Evolutionary conservation across 1,139 yeast genomes (phyloP).

Genomic region (Zygosaccharomyces pseudobailii): DNA sequence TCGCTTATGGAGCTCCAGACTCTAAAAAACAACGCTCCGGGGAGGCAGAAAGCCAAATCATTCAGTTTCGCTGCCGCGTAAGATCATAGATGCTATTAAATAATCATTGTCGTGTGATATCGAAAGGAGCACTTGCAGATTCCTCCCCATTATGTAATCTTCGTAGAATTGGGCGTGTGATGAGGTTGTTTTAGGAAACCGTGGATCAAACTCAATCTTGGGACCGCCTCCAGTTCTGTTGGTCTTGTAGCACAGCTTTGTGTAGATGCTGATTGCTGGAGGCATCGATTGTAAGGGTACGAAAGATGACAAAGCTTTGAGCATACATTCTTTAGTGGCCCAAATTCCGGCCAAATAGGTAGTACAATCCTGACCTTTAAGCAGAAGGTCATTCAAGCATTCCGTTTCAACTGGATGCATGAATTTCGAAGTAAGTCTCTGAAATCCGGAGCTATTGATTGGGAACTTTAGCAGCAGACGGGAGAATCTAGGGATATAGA

Average conservation of each 20-base stretch:
- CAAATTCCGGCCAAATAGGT: slow-evolving; percentile 31
- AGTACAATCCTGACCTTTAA: background rate
- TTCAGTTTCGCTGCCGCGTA: background rate
- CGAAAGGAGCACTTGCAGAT: slow-evolving; percentile 18
- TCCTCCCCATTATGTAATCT: slow-evolving; percentile 11
- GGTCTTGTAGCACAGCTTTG: slow-evolving; percentile 23
- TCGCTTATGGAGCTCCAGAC: too few relatives aligned
- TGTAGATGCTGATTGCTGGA: slow-evolving; percentile 29
- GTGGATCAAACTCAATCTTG: slow-evolving; percentile 13
- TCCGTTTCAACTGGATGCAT: slow-evolving; percentile 25
- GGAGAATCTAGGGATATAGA: slow-evolving; percentile 27
- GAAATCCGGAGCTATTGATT: slow-evolving; percentile 4
- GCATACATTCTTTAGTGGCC: slow-evolving; percentile 31
- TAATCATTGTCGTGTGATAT: slow-evolving; percentile 32
- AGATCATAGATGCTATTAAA: slow-evolving; percentile 16
- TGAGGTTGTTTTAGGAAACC: slow-evolving; percentile 3
- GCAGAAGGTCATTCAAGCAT: slow-evolving; percentile 3
- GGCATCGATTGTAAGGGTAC: slow-evolving; percentile 17
- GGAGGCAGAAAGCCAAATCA: too few relatives aligned
- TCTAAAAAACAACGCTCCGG: too few relatives aligned
- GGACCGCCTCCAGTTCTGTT: slow-evolving; percentile 21
- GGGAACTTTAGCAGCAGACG: slow-evolving; percentile 19
- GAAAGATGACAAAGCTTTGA: slow-evolving; percentile 22
- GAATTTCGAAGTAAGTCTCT: slow-evolving; percentile 22
- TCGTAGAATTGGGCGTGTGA: slow-evolving; percentile 13